These are phyloP conservation scores for Globisporangium emineosum DNA, from an alignment of 352 stramenopile species.

Conservation along the genomic window DNA sequence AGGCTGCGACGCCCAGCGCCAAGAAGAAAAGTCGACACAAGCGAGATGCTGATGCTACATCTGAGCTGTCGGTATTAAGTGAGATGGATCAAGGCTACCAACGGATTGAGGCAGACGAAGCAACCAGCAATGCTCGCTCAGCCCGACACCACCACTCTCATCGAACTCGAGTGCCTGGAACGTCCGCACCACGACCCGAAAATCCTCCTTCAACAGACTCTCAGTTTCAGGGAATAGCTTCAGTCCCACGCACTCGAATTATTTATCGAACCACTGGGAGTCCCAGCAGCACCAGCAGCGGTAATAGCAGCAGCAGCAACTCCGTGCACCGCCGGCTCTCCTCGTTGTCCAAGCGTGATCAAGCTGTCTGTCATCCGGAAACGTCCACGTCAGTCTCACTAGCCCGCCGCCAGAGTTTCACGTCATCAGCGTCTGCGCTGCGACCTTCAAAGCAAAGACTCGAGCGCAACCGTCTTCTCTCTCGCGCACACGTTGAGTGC, in stretches of 20 bases:
- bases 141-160: slow-evolving; percentile 4
- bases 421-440: slow-evolving; percentile 43
- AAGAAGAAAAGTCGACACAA: slow-evolving; percentile 27
- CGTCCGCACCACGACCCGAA: background rate
- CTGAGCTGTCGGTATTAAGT: background rate
- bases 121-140: background rate
- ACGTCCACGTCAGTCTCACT: background rate
- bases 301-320: too few relatives aligned
- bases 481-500: slow-evolving; percentile 12
- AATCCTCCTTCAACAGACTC: background rate
- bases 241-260: slow-evolving; percentile 1
- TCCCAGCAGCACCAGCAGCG: background rate
- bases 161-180: background rate
- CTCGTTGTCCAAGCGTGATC: slow-evolving; percentile 10
- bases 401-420: slow-evolving; percentile 24
- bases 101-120: background rate
- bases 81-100: background rate
- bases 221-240: background rate
- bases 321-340: background rate
- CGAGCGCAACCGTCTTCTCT: slow-evolving; percentile 13
- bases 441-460: slow-evolving; percentile 37
- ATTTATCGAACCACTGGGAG: background rate
- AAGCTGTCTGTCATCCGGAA: background rate
- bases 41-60: background rate
- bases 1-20: background rate